Base-by-base conservation (phyloP, 108 stramenopile species). In the Nitzschia sp. region DNA sequence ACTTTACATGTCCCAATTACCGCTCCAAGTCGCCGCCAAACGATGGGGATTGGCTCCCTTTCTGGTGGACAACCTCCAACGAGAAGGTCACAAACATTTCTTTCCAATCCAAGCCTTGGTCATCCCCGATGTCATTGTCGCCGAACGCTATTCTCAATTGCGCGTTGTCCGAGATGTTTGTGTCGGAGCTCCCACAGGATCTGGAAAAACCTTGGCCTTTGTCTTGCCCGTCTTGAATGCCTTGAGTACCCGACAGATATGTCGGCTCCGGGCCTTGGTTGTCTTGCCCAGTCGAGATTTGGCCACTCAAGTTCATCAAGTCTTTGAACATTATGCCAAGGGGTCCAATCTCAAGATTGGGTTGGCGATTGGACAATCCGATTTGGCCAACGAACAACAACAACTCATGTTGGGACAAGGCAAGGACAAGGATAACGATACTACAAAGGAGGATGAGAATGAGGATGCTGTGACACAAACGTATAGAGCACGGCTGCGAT, bases 271-370 rank as follows among this genome's bases (percentile, higher is more conserved):
- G 15, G 97, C 94, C 6, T 61, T 98, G 51, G 88, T 96, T 14
- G 87, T 98, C 19, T 77, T 98, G 26, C 97, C 97, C 17, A 90
- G 84, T n/a, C 90, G 96, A 55, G 97, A 97, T 66, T 78, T 97
- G 59, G 94, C 86, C 19, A 51, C 76, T 43, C 96, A 97, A 76
- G 95, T 97, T 9, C 81, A 94, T 67, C 65, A 80, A 67, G 93
- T 95, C 3, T 95, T 97, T 80, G 57, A 83, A 46, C 73, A 70
- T 8, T 94, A 91, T 61, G 55, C 86, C n/a, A 65, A 79, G 51
- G 91, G 93, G 14, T 90, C 89, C 0, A 67, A 88, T 57, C 65
- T 97, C 15, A 70, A 70, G 37, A 87, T 97, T 62, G 96, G 95
- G 25, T 69, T 97, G 72, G 91, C 95, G 14, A 86, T 95, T 24